phyloP scores from a whole-genome alignment of 176 grass and related monocot species.

The Triticum turgidum region DNA sequence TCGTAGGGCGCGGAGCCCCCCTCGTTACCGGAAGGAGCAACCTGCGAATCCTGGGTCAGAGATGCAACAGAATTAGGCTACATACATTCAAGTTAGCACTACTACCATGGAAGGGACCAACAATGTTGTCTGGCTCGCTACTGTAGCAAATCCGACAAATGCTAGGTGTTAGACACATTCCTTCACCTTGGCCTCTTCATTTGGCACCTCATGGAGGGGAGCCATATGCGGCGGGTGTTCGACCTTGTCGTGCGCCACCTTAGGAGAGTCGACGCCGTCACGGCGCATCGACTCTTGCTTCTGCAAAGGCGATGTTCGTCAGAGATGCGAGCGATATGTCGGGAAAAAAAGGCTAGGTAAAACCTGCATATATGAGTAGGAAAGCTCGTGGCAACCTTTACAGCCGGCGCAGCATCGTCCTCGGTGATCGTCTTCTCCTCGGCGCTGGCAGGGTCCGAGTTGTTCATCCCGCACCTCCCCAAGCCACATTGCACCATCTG shows the following conservation, averaged over 20 bases:
- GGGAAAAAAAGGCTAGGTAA: not conserved
- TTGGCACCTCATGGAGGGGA: constrained; percentile 62
- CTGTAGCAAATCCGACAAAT: not conserved
- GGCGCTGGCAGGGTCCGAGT: constrained; percentile 26
- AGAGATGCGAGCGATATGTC: not conserved
- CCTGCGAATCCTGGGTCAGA: not conserved
- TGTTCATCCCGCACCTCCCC: constrained; percentile 64
- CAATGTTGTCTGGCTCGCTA: not conserved
- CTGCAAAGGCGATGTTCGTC: constrained; percentile 14
- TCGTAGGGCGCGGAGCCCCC: not conserved
- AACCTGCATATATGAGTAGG: not conserved
- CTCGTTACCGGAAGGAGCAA: not conserved
- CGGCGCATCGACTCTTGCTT: constrained; percentile 55
- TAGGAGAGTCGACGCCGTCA: constrained; percentile 31
- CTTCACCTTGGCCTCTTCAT: constrained; percentile 44
- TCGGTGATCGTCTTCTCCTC: constrained; percentile 87
- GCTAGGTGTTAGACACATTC: not conserved
- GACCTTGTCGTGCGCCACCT: constrained; percentile 43
- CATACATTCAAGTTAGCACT: not conserved
- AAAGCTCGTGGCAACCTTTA: constrained; percentile 39
- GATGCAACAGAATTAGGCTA: not conserved
- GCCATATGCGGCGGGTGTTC: constrained; percentile 76
- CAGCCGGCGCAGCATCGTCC: constrained; percentile 50
- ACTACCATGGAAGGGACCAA: not conserved
- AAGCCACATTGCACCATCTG: constrained; percentile 92